A percentile compares a stretch with the other conserved stretches of the same genome.
Conservation (phyloP, 148 eudicot species). For the Beta vulgaris region DNA sequence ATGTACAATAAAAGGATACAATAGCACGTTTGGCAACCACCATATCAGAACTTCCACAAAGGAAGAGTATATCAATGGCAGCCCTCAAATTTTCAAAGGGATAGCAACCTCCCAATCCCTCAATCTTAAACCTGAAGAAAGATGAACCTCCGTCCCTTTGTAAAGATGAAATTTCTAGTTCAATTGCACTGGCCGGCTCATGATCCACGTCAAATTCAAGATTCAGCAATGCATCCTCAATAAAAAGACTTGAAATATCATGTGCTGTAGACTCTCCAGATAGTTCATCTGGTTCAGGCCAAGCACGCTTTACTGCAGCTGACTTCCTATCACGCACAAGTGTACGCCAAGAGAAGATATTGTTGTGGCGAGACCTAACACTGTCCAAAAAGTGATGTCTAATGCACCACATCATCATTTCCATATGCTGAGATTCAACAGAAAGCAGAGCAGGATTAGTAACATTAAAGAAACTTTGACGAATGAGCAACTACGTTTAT, state of each 20-base stretch:
- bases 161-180: constrained; percentile 59
- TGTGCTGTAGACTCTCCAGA: constrained; percentile 35
- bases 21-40: constrained; percentile 91
- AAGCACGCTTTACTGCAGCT: constrained; percentile 71
- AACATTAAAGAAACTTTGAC: background rate
- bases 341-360: constrained; percentile 56
- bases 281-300: constrained; percentile 63
- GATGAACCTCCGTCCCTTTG: constrained; percentile 64
- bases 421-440: constrained; percentile 67
- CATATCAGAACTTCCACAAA: constrained; percentile 80
- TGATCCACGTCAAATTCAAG: constrained; percentile 63
- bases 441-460: constrained; percentile 3
- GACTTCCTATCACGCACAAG: constrained; percentile 67
- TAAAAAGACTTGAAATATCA: constrained; percentile 58
- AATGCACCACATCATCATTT: constrained; percentile 88
- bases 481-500: background rate
- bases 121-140: constrained; percentile 52
- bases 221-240: constrained; percentile 91
- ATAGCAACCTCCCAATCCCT: constrained; percentile 71
- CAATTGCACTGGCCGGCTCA: constrained; percentile 38
- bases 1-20: constrained; percentile 59
- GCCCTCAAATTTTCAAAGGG: constrained; percentile 84
- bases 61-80: constrained; percentile 79
- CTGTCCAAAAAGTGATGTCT: constrained; percentile 75
- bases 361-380: constrained; percentile 49